A percentile compares a stretch with the other conserved stretches of the same genome.
phyloP scores from a whole-genome alignment of 148 eudicot genomes.

The Mesembryanthemum crystallinum region DNA sequence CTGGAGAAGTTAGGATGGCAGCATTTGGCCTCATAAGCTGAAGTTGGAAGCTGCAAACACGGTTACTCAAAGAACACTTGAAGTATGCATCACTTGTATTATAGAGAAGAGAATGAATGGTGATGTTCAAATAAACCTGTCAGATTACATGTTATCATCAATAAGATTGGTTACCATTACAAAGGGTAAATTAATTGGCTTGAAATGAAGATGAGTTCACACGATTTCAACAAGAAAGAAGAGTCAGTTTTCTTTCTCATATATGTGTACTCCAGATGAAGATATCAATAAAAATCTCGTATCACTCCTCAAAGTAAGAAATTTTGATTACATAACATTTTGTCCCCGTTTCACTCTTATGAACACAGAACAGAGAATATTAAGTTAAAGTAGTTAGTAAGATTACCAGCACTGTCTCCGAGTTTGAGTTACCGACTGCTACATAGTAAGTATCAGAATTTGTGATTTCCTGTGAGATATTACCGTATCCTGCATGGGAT shows the following conservation, averaged over 20 bases:
- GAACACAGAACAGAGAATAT: background rate
- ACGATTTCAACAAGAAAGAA: background rate
- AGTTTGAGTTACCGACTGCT: slow-evolving; percentile 55
- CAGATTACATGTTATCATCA: background rate
- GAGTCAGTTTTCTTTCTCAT: background rate
- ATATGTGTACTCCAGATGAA: background rate
- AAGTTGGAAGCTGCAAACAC: slow-evolving; percentile 43
- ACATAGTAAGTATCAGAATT: slow-evolving; percentile 43
- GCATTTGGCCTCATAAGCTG: slow-evolving; percentile 36
- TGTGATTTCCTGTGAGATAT: slow-evolving; percentile 36
- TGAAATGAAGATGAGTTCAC: background rate
- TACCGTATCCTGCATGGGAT: slow-evolving; percentile 43
- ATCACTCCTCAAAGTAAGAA: background rate
- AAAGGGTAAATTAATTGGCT: background rate
- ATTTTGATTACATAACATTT: background rate
- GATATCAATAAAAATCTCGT: background rate
- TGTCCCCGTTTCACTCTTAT: background rate
- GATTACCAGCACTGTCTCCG: slow-evolving; percentile 41
- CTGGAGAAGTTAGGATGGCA: slow-evolving; percentile 46
- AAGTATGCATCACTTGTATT: slow-evolving; percentile 41
- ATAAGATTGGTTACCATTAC: background rate
- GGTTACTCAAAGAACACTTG: slow-evolving; percentile 41
- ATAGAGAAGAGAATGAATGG: slow-evolving; percentile 40
- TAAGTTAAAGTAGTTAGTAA: no score
- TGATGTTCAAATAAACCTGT: slow-evolving; percentile 53